A percentile compares a stretch with the other conserved stretches of the same genome.
These are phyloP conservation scores for Rhodotorula kratochvilovae DNA, from an alignment of 768 basidiomycete species.

Conservation along the genomic window DNA sequence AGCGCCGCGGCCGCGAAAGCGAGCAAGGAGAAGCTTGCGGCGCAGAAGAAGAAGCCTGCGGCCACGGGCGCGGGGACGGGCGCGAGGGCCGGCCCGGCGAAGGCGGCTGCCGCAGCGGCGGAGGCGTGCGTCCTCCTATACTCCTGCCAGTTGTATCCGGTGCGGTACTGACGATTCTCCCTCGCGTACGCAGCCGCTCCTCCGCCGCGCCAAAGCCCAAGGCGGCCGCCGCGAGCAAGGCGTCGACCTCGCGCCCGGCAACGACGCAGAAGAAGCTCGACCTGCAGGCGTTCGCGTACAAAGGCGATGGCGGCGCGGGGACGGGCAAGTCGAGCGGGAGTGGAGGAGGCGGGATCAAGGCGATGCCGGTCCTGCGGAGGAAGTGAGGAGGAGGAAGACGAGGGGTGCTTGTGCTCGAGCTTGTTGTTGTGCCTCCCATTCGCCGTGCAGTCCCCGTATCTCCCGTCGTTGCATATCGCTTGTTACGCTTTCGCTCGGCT, in stretches of 20 bases:
- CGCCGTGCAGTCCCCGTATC: not conserved
- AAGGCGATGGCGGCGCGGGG: not conserved
- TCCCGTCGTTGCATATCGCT: not conserved
- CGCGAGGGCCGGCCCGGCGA: not conserved
- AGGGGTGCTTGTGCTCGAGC: not conserved
- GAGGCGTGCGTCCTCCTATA: constrained; percentile 20
- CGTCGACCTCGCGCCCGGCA: not conserved
- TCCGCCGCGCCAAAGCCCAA: not conserved
- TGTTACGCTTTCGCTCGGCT: no score
- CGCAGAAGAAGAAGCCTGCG: not conserved
- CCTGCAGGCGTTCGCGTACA: not conserved
- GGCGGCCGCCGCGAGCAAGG: not conserved
- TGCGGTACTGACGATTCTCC: not conserved
- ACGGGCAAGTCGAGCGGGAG: not conserved
- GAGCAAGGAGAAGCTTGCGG: not conserved
- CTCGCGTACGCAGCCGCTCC: not conserved
- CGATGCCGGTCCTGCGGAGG: constrained; percentile 21
- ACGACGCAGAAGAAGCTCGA: constrained; percentile 2
- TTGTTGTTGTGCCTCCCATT: constrained; percentile 1
- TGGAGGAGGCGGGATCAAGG: constrained; percentile 18
- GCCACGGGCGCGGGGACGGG: not conserved
- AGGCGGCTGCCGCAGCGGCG: not conserved
- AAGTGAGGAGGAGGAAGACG: not conserved
- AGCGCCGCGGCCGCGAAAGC: not conserved
- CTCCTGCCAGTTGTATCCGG: no score